Conservation (phyloP, 345 rosid species). For the Brassica cretica region DNA sequence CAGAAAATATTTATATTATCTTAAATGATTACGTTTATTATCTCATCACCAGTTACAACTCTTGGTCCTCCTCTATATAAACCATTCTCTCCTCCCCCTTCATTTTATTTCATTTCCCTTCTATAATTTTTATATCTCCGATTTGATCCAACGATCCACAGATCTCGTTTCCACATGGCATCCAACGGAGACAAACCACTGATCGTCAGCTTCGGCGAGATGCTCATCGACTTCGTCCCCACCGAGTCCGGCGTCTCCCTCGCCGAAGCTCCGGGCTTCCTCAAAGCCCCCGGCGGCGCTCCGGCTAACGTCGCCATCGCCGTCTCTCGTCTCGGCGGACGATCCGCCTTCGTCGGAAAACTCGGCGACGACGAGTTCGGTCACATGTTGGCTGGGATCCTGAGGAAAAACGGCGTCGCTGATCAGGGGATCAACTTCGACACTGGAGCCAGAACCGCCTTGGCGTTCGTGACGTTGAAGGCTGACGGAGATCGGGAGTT, state of each 20-base stretch:
- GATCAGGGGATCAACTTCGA: conserved; percentile 60
- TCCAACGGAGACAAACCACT: conserved; percentile 45
- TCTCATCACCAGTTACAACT: conserved; percentile 4
- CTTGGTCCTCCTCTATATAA: conserved; percentile 32
- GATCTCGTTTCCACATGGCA: conserved; percentile 42
- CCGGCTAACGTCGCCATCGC: conserved; percentile 72
- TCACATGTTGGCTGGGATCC: conserved; percentile 56
- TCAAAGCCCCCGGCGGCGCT: conserved; percentile 70
- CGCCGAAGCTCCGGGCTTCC: conserved; percentile 62
- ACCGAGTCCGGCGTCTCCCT: conserved; percentile 59
- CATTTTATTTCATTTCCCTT: conserved; percentile 1
- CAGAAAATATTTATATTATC: background rate
- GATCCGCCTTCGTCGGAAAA: conserved; percentile 60
- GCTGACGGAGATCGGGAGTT: conserved; percentile 69
- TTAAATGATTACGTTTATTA: background rate
- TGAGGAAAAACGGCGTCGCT: conserved; percentile 55
- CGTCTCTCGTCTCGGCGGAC: conserved; percentile 54
- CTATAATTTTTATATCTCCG: background rate
- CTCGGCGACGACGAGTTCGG: conserved; percentile 73
- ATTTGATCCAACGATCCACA: conserved; percentile 31
- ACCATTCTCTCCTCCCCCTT: background rate
- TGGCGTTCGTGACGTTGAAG: conserved; percentile 62
- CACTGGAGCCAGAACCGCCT: conserved; percentile 60
- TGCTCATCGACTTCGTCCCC: conserved; percentile 67
- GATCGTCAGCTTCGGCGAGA: conserved; percentile 53